Evolutionary conservation across 345 rosid genomes (phyloP).

Genomic region (Sonneratia alba): DNA sequence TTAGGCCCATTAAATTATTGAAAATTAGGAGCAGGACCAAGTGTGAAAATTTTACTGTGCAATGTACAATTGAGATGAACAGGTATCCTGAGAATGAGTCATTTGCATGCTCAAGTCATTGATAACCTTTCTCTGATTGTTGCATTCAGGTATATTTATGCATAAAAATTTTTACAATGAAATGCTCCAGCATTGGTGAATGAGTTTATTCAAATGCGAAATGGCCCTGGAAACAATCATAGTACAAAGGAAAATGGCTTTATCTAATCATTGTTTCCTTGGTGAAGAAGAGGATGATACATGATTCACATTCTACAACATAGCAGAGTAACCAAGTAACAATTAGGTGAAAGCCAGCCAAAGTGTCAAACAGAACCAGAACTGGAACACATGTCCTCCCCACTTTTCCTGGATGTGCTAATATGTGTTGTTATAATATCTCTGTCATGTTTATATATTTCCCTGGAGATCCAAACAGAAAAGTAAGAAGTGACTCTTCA

Average conservation of each 20-base stretch:
- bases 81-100: too few species aligned
- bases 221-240: not conserved
- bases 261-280: not conserved
- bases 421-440: not conserved
- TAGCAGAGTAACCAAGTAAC: not conserved
- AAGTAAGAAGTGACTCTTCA: not conserved
- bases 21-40: not conserved
- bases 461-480: not conserved
- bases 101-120: not conserved
- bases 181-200: not conserved
- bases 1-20: too few species aligned
- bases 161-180: too few species aligned
- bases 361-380: too few species aligned
- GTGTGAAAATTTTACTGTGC: not conserved
- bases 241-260: not conserved
- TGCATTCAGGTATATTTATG: not conserved
- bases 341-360: too few species aligned
- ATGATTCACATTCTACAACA: too few species aligned
- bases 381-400: too few species aligned
- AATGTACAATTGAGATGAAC: not conserved
- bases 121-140: not conserved
- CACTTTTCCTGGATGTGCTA: too few species aligned
- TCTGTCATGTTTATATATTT: not conserved
- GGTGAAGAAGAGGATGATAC: too few species aligned
- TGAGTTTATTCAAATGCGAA: not conserved